Conservation (phyloP, 169 alveolate species). For the Plasmodium fragile region DNA sequence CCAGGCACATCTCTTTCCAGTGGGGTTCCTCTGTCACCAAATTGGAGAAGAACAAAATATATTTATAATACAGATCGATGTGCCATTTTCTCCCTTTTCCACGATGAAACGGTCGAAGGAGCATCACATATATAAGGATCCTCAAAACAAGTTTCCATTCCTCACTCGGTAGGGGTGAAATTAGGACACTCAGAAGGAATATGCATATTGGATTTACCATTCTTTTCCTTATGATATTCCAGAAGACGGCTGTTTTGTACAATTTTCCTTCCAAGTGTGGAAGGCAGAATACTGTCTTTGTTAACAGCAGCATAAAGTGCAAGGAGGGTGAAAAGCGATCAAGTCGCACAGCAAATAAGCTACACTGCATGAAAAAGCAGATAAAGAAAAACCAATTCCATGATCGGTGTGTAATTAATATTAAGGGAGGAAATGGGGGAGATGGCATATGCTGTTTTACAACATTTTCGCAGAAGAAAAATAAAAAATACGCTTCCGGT, state of each 20-base stretch:
- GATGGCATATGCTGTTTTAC: constrained; percentile 84
- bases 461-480: constrained; percentile 87
- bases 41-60: not conserved
- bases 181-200: not conserved
- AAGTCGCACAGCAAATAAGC: not conserved
- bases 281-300: constrained; percentile 6
- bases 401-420: constrained; percentile 84
- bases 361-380: constrained; percentile 44
- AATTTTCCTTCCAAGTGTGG: not conserved
- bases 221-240: not conserved
- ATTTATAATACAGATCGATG: not conserved
- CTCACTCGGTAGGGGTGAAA: not conserved
- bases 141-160: not conserved
- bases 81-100: not conserved
- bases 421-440: constrained; percentile 92
- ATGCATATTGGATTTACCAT: constrained; percentile 6
- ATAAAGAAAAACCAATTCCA: constrained; percentile 76
- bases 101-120: not conserved
- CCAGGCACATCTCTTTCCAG: not conserved
- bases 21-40: not conserved
- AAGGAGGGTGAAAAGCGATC: not conserved
- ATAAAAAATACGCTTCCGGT: constrained; percentile 94
- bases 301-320: not conserved
- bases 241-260: constrained; percentile 1
- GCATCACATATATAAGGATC: not conserved